These are phyloP conservation scores for thale cress (Arabidopsis thaliana) DNA, from an alignment of 345 rosid species.

Conservation along the genomic window TAIR10.1 NC_003070.9:19952501-19953000, in stretches of 20 bases:
- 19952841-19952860: conserved; percentile 91
- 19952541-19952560: background rate
- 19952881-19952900: conserved; percentile 92
- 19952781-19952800: conserved; percentile 1
- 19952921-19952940: conserved; percentile 64
- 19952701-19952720: conserved; percentile 82
- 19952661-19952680: conserved; percentile 99
- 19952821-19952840: conserved; percentile 99
- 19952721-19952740: conserved; percentile 16
- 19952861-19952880: conserved; percentile 88
- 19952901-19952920: conserved; percentile 89
- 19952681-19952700: conserved; percentile 94
- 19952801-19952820: conserved; percentile 88
- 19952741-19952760: conserved; percentile 8
- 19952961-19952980: conserved; percentile 96
- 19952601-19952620: conserved; percentile 52
- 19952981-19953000: conserved; percentile 81
- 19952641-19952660: conserved; percentile 97
- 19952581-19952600: background rate
- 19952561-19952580: conserved; percentile 23
- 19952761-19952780: background rate
- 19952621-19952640: conserved; percentile 89
- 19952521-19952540: background rate
- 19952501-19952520: conserved; percentile 83
- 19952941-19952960: conserved; percentile 81